Evolutionary conservation across 1,284 basidiomycete genomes (phyloP), one percentile per base, ranked within the genome.

Genomic region (Cryptococcus deneoformans): DNA sequence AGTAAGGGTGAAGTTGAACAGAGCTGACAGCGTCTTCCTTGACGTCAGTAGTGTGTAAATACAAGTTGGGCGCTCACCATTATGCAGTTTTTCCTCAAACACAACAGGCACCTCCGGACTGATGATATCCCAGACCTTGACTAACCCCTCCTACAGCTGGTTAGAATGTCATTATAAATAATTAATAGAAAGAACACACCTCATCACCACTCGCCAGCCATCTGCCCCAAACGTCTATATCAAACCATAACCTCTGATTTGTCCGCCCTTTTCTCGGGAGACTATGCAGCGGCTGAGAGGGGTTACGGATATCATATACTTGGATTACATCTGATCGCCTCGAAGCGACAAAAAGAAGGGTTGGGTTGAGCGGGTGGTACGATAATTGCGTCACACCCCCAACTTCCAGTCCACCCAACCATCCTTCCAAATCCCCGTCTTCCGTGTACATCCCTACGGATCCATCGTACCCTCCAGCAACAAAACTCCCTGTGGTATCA

Each of bases 371-470:
- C 0, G 90, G 89, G 67, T 92, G 88, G 76, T 92, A 95, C 60
- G 83, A 82, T 46, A 95, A 77, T 90, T 92, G 90, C 1, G 85
- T 89, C 7, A 93, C 83, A 1, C 80, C 80, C 0, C 84, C 84
- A 1, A 83, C 82, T 24, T 77, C 73, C 2, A 85, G 78, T 0
- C 84, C 85, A 6, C 85, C 84, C 11, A 92, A 70, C 82, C 3
- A 87, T 71, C 1, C 83, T 8, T 78, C 80, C 6, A 79, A 72
- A 1, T 83, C 82, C 0, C 80, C 79, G 39, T 80, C 79, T 65
- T 90, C 87, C 38, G 82, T 84, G 78, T 90, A 94, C 24, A 95
- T 70, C 0, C 84, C 86, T 14, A 94, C 85, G 40, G 89, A 88
- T 10, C 85, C 82, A 0, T 78, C 74, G 56, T 77, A 80, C 0